These are phyloP conservation scores for Didymella glomerata DNA, from an alignment of 2,329 filamentous ascomycete species.

Conservation along the genomic window DNA sequence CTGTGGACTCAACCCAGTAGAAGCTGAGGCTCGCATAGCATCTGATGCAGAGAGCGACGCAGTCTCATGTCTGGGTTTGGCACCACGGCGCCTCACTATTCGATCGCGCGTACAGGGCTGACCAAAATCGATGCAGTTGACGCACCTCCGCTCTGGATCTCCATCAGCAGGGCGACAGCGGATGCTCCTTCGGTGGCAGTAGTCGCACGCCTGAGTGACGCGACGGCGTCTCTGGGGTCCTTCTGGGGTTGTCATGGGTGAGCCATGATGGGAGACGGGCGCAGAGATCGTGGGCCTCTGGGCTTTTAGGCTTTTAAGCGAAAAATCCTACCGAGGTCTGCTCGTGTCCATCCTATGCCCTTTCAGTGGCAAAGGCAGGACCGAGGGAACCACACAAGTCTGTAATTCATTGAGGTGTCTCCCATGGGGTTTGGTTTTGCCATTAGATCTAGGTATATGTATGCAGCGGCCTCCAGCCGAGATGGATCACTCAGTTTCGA, in stretches of 20 bases:
- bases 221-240: not conserved
- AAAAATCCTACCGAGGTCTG: not conserved
- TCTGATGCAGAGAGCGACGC: not conserved
- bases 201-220: constrained; percentile 48
- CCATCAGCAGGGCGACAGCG: constrained; percentile 50
- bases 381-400: not conserved
- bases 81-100: constrained; percentile 10
- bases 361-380: not conserved
- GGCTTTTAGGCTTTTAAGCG: not conserved
- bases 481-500: not conserved
- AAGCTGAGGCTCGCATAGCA: not conserved
- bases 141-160: constrained; percentile 2
- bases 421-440: not conserved
- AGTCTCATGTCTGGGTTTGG: not conserved
- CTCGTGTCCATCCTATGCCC: not conserved
- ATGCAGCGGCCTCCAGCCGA: not conserved
- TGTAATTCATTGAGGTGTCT: not conserved
- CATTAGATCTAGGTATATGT: not conserved
- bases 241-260: not conserved
- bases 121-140: constrained; percentile 19
- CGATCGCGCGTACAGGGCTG: constrained; percentile 20
- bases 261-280: not conserved
- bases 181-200: constrained; percentile 61
- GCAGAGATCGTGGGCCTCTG: too few species aligned
- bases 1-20: not conserved